A percentile compares a stretch with the other conserved stretches of the same genome.
Evolutionary conservation across 352 stramenopile species (phyloP).

Genomic region (Pythium oligandrum): DNA sequence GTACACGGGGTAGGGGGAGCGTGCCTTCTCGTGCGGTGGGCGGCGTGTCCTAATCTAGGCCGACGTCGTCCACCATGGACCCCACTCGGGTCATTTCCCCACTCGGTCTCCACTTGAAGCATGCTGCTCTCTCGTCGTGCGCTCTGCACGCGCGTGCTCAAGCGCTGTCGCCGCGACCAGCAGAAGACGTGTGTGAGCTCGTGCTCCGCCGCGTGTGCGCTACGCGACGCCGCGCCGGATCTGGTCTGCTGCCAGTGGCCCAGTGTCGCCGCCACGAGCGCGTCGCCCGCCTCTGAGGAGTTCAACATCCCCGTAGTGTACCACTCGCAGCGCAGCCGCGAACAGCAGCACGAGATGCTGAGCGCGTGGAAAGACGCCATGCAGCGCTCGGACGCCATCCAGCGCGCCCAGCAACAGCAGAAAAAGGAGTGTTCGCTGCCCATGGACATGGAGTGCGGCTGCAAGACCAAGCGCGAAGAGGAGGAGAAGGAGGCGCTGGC

Average conservation of each 20-base stretch:
- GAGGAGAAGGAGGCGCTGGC: conserved; percentile 12
- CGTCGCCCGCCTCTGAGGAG: neutral
- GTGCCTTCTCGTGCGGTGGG: no score
- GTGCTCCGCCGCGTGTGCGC: conserved; percentile 5
- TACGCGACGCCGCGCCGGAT: conserved; percentile 1
- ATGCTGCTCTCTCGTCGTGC: conserved; percentile 5
- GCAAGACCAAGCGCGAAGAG: conserved; percentile 22
- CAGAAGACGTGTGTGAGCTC: neutral
- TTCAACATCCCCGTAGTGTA: conserved; percentile 8
- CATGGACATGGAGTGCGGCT: conserved; percentile 24
- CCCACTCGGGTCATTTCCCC: conserved; percentile 2
- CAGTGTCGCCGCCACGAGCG: conserved; percentile 2
- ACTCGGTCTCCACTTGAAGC: neutral
- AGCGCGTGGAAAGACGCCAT: conserved; percentile 16
- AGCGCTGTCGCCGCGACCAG: conserved; percentile 1
- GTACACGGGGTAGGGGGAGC: no score
- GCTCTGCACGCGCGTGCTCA: conserved; percentile 12
- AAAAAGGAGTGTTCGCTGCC: conserved; percentile 19
- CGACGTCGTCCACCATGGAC: neutral
- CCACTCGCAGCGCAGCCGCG: conserved; percentile 12
- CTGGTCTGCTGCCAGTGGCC: conserved; percentile 22
- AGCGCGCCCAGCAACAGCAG: neutral
- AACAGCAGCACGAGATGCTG: conserved; percentile 18
- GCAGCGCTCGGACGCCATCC: conserved; percentile 14
- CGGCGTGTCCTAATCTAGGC: no score